These are phyloP conservation scores for Adansonia grandidieri DNA, from an alignment of 441 rosid species.

Conservation along the genomic window DNA sequence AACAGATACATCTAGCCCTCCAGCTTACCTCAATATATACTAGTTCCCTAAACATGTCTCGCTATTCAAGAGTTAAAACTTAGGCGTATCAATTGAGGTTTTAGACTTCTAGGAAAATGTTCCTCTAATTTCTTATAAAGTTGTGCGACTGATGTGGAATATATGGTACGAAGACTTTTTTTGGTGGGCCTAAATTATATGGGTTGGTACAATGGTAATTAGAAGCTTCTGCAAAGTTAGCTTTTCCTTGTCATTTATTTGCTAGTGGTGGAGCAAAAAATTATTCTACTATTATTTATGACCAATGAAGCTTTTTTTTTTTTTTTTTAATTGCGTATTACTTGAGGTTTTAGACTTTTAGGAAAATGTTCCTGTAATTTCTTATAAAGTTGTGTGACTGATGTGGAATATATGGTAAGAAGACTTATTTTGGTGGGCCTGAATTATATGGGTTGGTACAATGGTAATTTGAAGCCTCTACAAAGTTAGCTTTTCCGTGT, in stretches of 20 bases:
- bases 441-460: background rate
- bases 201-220: background rate
- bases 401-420: background rate
- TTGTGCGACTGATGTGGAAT: conserved; percentile 1
- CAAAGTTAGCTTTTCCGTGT: background rate
- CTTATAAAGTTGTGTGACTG: background rate
- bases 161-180: background rate
- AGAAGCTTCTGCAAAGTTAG: background rate
- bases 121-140: background rate
- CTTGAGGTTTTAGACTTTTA: background rate
- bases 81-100: background rate
- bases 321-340: background rate
- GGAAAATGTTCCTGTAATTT: background rate
- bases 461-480: background rate
- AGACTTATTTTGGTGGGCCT: background rate
- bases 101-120: background rate
- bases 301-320: background rate
- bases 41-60: background rate
- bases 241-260: background rate
- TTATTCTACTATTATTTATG: background rate
- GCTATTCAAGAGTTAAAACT: background rate
- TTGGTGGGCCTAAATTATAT: background rate
- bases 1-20: background rate
- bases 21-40: background rate
- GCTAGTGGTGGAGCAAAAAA: background rate